These are phyloP conservation scores for Rhodotorula toruloides DNA, from an alignment of 768 basidiomycete genomes.

Conservation along the genomic window DNA sequence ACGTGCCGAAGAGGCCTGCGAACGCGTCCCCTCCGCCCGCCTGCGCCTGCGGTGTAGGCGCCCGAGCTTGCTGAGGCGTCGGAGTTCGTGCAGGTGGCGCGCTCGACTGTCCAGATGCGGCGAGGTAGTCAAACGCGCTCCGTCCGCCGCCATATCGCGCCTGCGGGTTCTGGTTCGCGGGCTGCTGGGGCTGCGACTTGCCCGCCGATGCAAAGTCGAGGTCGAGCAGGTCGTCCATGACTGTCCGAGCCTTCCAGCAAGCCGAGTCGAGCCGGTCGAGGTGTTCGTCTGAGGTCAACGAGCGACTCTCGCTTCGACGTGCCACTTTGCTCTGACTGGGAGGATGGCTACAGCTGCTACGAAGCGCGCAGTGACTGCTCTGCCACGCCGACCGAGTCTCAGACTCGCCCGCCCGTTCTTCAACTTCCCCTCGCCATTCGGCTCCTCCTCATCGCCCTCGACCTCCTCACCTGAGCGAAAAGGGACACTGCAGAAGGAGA, in stretches of 20 bases:
- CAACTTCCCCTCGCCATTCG: slow-evolving; percentile 23
- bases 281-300: too few relatives aligned
- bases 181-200: not conserved
- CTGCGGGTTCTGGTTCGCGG: not conserved
- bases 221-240: slow-evolving; percentile 41
- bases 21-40: slow-evolving; percentile 29
- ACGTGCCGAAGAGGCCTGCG: slow-evolving; percentile 31
- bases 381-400: not conserved
- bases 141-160: not conserved
- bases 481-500: slow-evolving; percentile 42
- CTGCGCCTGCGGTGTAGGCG: not conserved
- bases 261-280: too few relatives aligned
- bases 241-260: too few relatives aligned
- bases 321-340: not conserved
- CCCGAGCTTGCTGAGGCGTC: not conserved
- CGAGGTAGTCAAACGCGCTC: slow-evolving; percentile 35
- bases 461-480: slow-evolving; percentile 4
- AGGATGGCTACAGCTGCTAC: too few relatives aligned
- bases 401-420: slow-evolving; percentile 11
- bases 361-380: not conserved
- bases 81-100: not conserved
- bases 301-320: too few relatives aligned
- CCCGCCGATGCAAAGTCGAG: slow-evolving; percentile 35
- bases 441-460: slow-evolving; percentile 4
- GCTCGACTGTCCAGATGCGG: not conserved